Conservation (phyloP, 305 asterid species). For the Plantago rigida region DNA sequence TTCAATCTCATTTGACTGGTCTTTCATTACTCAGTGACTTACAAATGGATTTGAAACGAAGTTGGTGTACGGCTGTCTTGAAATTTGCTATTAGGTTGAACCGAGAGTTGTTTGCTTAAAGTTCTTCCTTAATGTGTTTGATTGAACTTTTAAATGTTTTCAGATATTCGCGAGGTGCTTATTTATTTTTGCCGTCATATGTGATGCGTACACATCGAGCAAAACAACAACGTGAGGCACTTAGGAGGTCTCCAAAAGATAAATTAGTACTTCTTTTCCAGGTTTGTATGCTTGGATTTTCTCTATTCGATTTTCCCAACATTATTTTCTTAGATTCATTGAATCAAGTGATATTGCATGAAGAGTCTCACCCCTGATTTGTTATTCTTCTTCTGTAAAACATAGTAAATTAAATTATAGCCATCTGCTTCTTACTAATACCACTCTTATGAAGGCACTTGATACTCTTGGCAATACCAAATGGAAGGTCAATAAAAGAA, state of each 20-base stretch:
- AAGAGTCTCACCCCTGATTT: constrained; percentile 4
- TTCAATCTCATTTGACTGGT: too few relatives aligned
- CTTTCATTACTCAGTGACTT: too few relatives aligned
- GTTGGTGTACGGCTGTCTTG: too few relatives aligned
- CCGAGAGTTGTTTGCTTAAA: background rate
- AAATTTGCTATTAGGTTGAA: background rate
- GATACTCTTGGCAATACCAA: constrained; percentile 84
- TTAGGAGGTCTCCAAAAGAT: constrained; percentile 58
- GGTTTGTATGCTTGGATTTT: constrained; percentile 37
- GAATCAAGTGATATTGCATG: background rate
- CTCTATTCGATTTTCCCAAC: constrained; percentile 3
- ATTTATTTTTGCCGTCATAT: constrained; percentile 81
- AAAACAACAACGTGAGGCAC: constrained; percentile 70
- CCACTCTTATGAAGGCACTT: constrained; percentile 56
- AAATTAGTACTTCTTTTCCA: constrained; percentile 63
- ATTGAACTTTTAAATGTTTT: constrained; percentile 26
- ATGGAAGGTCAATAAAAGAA: constrained; percentile 87
- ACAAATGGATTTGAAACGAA: too few relatives aligned
- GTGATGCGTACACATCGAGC: constrained; percentile 98
- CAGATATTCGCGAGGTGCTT: constrained; percentile 82
- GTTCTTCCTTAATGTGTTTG: background rate
- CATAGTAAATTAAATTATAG: background rate
- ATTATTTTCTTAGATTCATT: constrained; percentile 12
- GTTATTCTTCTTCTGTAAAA: constrained; percentile 2
- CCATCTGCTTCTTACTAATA: constrained; percentile 7